Conservation (phyloP, 192 early-diverging fungal genomes). For the Rhizophagus clarus region DNA sequence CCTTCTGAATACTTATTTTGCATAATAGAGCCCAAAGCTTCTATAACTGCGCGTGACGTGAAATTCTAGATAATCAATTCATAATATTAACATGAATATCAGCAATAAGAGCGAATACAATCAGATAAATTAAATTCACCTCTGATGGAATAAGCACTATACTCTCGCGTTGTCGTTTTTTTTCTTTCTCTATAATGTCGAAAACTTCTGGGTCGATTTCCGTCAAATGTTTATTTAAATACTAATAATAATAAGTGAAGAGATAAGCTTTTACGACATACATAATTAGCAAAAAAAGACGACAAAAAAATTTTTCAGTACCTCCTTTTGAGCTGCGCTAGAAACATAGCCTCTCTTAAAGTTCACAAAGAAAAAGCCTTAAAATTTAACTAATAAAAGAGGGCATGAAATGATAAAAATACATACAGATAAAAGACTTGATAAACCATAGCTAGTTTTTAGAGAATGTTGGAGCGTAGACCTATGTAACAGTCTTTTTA, state of each 20-base stretch:
- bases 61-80: conserved; percentile 74
- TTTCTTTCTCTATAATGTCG: conserved; percentile 94
- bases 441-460: background rate
- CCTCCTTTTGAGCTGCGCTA: conserved; percentile 24
- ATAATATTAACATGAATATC: background rate
- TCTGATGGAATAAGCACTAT: conserved; percentile 97
- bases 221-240: conserved; percentile 76
- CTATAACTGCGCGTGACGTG: conserved; percentile 94
- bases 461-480: background rate
- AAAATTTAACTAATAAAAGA: background rate
- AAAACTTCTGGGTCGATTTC: conserved; percentile 88
- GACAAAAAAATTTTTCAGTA: background rate
- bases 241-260: conserved; percentile 34
- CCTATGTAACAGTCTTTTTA: background rate
- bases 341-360: conserved; percentile 27
- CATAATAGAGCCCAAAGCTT: conserved; percentile 95
- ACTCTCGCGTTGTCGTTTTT: conserved; percentile 88
- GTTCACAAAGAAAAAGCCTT: background rate
- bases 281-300: background rate
- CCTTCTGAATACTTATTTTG: conserved; percentile 99
- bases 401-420: background rate
- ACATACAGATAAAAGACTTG: background rate
- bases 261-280: background rate
- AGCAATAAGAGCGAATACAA: background rate
- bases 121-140: conserved; percentile 44